Evolutionary conservation across 2,329 filamentous ascomycete species (phyloP).

Genomic region (Hypomyces rosellus): DNA sequence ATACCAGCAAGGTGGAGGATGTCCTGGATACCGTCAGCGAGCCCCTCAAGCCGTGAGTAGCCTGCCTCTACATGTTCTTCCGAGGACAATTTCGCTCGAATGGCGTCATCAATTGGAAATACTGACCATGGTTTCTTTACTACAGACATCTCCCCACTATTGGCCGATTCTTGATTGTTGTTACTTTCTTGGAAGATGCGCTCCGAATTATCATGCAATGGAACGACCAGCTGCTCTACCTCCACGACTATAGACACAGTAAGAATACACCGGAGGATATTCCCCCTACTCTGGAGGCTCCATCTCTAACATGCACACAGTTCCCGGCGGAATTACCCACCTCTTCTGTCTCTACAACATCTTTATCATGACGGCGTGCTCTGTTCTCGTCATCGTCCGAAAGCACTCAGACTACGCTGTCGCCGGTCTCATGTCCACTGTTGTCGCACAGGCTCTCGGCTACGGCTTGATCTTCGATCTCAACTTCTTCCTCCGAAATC

Average conservation of each 20-base stretch:
- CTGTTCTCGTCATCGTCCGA: conserved; percentile 79
- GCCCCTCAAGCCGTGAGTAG: conserved; percentile 79
- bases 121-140: conserved; percentile 14
- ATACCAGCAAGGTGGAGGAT: conserved; percentile 98
- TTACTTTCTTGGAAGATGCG: conserved; percentile 96
- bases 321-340: conserved; percentile 83
- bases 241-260: conserved; percentile 91
- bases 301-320: conserved; percentile 40
- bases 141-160: conserved; percentile 85
- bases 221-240: conserved; percentile 87
- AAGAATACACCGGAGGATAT: conserved; percentile 33
- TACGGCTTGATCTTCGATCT: conserved; percentile 98
- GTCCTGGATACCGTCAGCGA: conserved; percentile 79
- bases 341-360: conserved; percentile 89
- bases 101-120: background rate
- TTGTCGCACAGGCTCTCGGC: conserved; percentile 87
- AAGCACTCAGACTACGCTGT: conserved; percentile 94
- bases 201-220: conserved; percentile 96
- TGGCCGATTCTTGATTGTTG: conserved; percentile 94
- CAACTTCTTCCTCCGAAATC: conserved; percentile 99
- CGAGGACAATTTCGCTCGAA: too few relatives aligned
- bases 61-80: background rate
- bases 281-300: background rate
- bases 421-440: conserved; percentile 79
- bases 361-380: conserved; percentile 77